Percentiles rank a stretch among this genome's conserved stretches.
These are phyloP conservation scores for Tephrocybe sp. DNA, from an alignment of 768 basidiomycete genomes.

Conservation along the genomic window DNA sequence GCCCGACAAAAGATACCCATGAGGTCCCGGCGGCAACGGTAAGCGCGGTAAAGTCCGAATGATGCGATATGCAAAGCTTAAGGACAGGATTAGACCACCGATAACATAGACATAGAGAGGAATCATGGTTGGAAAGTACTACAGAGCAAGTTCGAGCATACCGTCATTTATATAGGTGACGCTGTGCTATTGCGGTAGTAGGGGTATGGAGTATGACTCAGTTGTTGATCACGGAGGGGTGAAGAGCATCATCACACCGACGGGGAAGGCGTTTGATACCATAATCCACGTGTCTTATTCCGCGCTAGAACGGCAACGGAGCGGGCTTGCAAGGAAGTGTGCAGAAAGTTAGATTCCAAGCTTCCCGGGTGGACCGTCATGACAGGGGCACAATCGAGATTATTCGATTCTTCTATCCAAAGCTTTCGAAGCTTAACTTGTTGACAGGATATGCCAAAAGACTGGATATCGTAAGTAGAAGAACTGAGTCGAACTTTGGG, in stretches of 20 bases:
- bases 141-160: neutral
- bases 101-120: conserved; percentile 2
- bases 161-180: conserved; percentile 5
- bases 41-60: conserved; percentile 5
- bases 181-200: conserved; percentile 8
- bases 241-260: neutral
- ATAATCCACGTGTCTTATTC: neutral
- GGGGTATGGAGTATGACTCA: conserved; percentile 5
- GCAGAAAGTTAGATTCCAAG: neutral
- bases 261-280: neutral
- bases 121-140: conserved; percentile 7
- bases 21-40: conserved; percentile 29
- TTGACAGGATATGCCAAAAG: conserved; percentile 3
- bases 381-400: neutral
- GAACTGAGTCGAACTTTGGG: no score
- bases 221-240: conserved; percentile 3
- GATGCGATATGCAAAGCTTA: neutral
- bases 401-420: neutral
- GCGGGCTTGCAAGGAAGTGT: no score
- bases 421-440: neutral
- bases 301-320: no score
- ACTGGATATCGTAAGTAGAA: neutral
- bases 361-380: neutral
- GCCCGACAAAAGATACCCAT: conserved; percentile 21
- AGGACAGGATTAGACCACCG: conserved; percentile 4